Evolutionary conservation across 176 grass and related monocot genomes (phyloP).

Genomic region (Carex parvula): DNA sequence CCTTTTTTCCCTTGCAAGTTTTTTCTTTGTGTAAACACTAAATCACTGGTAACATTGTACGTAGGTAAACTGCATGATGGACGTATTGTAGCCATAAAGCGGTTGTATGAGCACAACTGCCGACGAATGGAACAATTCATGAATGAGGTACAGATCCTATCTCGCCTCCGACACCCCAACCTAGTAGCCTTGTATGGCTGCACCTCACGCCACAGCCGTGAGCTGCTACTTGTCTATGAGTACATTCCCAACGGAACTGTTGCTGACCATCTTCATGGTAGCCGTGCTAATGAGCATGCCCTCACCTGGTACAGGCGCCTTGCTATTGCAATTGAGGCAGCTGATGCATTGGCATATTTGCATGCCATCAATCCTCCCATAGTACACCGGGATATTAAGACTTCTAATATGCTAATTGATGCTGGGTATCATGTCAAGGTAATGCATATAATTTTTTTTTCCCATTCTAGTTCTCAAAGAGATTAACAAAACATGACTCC

Average conservation of each 20-base stretch:
- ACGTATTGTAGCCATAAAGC: constrained; percentile 80
- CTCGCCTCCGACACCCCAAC: constrained; percentile 72
- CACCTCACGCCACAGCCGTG: constrained; percentile 68
- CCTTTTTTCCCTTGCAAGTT: background rate
- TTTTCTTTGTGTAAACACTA: background rate
- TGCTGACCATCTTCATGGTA: constrained; percentile 84
- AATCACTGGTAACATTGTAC: constrained; percentile 10
- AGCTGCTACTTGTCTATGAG: constrained; percentile 91
- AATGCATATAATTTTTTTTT: background rate
- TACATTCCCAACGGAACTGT: constrained; percentile 80
- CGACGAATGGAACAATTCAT: constrained; percentile 80
- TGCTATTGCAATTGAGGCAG: constrained; percentile 68
- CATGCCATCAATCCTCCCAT: constrained; percentile 74
- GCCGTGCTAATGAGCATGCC: constrained; percentile 38
- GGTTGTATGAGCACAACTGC: constrained; percentile 76
- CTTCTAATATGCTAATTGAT: constrained; percentile 84
- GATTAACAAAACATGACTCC: background rate
- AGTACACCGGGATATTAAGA: constrained; percentile 92
- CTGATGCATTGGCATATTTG: constrained; percentile 71
- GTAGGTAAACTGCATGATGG: constrained; percentile 72
- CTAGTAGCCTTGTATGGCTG: constrained; percentile 87
- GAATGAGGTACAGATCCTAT: constrained; percentile 80
- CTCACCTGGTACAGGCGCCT: constrained; percentile 80
- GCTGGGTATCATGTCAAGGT: constrained; percentile 68
- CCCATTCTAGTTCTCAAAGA: background rate